Evolutionary conservation across 768 basidiomycete genomes (phyloP).

Genomic region (Tulasnella sp.): DNA sequence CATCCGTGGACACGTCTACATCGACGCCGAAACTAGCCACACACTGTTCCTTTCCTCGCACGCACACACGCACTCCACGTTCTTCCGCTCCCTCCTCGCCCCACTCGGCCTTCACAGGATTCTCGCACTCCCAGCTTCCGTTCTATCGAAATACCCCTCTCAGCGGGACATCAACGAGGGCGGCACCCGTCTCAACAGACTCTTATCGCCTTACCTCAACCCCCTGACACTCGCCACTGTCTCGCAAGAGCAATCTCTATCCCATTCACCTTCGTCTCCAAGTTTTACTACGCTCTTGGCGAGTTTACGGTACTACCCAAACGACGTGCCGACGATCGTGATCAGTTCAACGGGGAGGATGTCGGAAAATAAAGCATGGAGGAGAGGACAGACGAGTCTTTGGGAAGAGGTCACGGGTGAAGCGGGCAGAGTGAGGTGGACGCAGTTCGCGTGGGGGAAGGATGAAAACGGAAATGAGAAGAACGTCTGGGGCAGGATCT

Average conservation of each 20-base stretch:
- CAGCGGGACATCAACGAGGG: conserved; percentile 1
- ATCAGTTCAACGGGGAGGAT: background rate
- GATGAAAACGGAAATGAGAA: background rate
- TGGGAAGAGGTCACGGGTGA: conserved; percentile 16
- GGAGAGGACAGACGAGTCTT: background rate
- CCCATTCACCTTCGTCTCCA: background rate
- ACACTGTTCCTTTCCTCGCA: background rate
- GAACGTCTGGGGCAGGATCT: background rate
- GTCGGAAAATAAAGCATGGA: background rate
- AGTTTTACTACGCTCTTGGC: background rate
- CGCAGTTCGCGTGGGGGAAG: background rate
- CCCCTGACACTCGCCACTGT: background rate
- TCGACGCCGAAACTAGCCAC: conserved; percentile 4
- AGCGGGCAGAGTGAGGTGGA: background rate
- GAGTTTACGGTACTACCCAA: background rate
- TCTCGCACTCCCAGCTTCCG: background rate
- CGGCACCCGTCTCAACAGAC: background rate
- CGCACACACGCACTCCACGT: background rate
- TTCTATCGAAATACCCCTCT: background rate
- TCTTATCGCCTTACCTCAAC: background rate
- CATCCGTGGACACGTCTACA: background rate
- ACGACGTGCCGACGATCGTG: background rate
- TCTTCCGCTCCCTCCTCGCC: conserved; percentile 4
- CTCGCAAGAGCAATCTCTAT: background rate
- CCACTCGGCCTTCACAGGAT: conserved; percentile 2